Conservation (phyloP, 345 rosid species). For the Raphanus raphanistrum region DNA sequence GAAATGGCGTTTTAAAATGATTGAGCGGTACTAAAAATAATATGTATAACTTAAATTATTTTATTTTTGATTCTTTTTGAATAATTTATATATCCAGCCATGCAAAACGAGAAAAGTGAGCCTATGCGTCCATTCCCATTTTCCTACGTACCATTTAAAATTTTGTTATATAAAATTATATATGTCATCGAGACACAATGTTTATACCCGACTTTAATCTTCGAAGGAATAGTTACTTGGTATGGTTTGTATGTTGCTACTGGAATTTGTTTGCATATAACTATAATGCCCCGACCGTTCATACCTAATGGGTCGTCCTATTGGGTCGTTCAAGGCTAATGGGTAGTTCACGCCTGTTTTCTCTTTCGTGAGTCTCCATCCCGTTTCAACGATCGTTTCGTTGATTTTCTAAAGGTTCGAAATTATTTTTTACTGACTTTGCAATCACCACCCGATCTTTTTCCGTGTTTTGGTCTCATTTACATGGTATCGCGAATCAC, state of each 20-base stretch:
- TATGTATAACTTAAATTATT: neutral
- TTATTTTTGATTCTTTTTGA: slow-evolving; percentile 6
- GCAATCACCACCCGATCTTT: no score
- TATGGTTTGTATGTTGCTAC: neutral
- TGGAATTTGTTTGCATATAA: neutral
- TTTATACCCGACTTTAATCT: neutral
- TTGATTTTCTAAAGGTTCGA: no score
- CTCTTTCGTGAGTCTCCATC: no score
- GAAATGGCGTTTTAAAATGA: neutral
- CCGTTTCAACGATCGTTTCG: no score
- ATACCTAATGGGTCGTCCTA: no score
- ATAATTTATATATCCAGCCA: slow-evolving; percentile 17
- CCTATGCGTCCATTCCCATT: slow-evolving; percentile 16
- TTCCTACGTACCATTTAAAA: neutral
- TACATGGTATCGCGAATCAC: no score
- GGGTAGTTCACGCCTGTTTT: no score
- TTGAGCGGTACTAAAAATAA: slow-evolving; percentile 7
- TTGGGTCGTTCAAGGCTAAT: no score
- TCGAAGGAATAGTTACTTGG: neutral
- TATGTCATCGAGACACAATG: neutral
- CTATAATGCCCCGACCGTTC: no score
- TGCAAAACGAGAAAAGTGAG: slow-evolving; percentile 26
- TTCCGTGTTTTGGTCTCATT: no score
- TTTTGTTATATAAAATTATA: neutral
- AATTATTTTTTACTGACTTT: no score